Evolutionary conservation across 2,329 filamentous ascomycete genomes (phyloP), one percentile per base, ranked within the genome.

Genomic region (Arthroderma sp.): DNA sequence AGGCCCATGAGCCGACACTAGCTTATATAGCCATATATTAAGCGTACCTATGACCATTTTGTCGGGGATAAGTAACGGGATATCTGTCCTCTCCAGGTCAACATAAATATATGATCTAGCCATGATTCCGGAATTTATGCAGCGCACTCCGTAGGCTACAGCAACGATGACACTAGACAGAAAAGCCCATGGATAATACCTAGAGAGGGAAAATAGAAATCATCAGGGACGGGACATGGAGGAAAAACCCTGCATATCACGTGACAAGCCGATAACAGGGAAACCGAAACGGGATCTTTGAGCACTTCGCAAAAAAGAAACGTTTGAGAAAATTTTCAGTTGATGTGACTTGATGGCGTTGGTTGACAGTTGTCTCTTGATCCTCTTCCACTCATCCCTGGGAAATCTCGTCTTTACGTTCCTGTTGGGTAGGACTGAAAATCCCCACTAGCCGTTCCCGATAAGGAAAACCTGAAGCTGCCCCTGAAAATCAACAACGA

Each of bases 401-500:
- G 25, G 25, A 23, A 47, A 47, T 9, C 9, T 47, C 41, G 11
- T 13, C 17, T 43, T 43, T 19, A 17, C 23, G 15, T 15, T 51
- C 25, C n/a, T 13, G 23, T 51, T 51, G 25, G 28, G 9, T 19
- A 31, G 47, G 13, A n/a, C 13, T 51, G 47, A 33, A 33, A 3
- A 3, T 13, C 19, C 11, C 41, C 41, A 9, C 39, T 43, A 5
- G 39, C 19, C 19, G 39, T 43, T 21, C 47, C n/a, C n/a, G n/a
- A 17, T 9, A 5, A 25, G 25, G 25, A 51, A 31, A 8, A 7
- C n/a, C n/a, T 5, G n/a, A 51, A 15, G n/a, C 47, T 17, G n/a
- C 47, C 47, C 47, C 47, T 51, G 47, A 51, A 47, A 51, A 19
- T 33, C n/a, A 51, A 31, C 47, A 28, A 47, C 47, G 11, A 49